Evolutionary conservation across 306 rosid genomes (phyloP), one percentile per base, ranked within the genome.

Genomic region (Trifolium fragiferum): DNA sequence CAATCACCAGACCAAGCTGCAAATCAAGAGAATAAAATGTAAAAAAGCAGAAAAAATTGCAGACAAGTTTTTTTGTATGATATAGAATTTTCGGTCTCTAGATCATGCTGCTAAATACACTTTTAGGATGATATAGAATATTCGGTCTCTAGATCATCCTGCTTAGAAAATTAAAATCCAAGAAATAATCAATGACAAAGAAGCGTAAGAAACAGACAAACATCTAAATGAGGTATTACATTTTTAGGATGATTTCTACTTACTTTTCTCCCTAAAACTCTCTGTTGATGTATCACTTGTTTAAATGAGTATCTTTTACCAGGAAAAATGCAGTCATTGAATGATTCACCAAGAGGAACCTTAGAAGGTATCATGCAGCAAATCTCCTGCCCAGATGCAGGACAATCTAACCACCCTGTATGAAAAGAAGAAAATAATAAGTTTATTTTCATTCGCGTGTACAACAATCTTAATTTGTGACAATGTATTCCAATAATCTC

Each of bases 261-360:
- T 89, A 90, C 99, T 78, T 92, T 92, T 88, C 97, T 92, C 65
- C 90, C 90, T 82, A 87, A 78, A 76, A 95, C 99, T 80, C 99
- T 90, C 77, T 89, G 96, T 63, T 89, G 97, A 75, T 95, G 99
- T 70, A 90, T 84, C 84, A 92, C 99, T 89, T 95, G 99, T 79
- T 95, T 95, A 76, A 95, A 95, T 78, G 99, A 92, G 88, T 95
- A 95, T 92, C 99, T 88, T 95, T 82, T 92, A 84, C 99, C 99
- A 68, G 99, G 99, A 80, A 75, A 57, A 81, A 95, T 74, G 74
- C 64, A 81, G 66, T 92, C 98, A 86, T 84, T 89, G 82, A 82
- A 95, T 12, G 93, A 70, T 82, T 95, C 99, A 74, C 90, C 87
- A 38, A 95, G 90, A 40, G 99, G 99, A 86, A 90, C 99, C 92